Evolutionary conservation across 371 early-diverging fungal genomes (phyloP).

Genomic region (Mucor circinelloides): DNA sequence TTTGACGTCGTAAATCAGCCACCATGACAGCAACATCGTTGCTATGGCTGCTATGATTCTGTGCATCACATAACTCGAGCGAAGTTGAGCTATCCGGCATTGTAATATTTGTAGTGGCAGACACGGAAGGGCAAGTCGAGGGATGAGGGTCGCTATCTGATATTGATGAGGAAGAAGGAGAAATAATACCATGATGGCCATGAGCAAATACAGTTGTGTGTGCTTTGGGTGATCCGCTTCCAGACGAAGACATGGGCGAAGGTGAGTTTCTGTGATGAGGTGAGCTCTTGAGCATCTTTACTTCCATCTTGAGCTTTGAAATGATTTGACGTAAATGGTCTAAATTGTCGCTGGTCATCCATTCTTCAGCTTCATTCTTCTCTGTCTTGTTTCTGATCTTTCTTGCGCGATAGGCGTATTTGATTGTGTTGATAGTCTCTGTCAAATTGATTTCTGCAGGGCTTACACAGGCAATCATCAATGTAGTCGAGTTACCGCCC

Average conservation of each 20-base stretch:
- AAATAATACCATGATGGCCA: slow-evolving; percentile 8
- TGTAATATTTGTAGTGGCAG: slow-evolving; percentile 32
- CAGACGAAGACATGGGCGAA: slow-evolving; percentile 17
- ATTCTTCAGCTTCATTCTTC: slow-evolving; percentile 70
- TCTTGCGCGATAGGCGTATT: slow-evolving; percentile 89
- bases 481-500: slow-evolving; percentile 89
- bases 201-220: slow-evolving; percentile 9
- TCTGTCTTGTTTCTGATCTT: slow-evolving; percentile 83
- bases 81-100: slow-evolving; percentile 15
- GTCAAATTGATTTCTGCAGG: slow-evolving; percentile 78
- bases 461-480: slow-evolving; percentile 95
- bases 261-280: slow-evolving; percentile 16
- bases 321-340: slow-evolving; percentile 62
- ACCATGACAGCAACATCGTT: slow-evolving; percentile 21
- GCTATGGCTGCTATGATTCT: not conserved
- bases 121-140: slow-evolving; percentile 21
- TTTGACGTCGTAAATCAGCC: slow-evolving; percentile 24
- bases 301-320: slow-evolving; percentile 56
- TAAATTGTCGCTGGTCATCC: slow-evolving; percentile 61
- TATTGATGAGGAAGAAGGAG: slow-evolving; percentile 25
- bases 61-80: not conserved
- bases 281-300: slow-evolving; percentile 44
- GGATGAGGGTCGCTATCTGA: slow-evolving; percentile 17
- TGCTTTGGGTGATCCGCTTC: slow-evolving; percentile 13
- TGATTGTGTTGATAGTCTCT: slow-evolving; percentile 92